Evolutionary conservation across 257 asterid species (phyloP).

Genomic region (Plantago ovata): DNA sequence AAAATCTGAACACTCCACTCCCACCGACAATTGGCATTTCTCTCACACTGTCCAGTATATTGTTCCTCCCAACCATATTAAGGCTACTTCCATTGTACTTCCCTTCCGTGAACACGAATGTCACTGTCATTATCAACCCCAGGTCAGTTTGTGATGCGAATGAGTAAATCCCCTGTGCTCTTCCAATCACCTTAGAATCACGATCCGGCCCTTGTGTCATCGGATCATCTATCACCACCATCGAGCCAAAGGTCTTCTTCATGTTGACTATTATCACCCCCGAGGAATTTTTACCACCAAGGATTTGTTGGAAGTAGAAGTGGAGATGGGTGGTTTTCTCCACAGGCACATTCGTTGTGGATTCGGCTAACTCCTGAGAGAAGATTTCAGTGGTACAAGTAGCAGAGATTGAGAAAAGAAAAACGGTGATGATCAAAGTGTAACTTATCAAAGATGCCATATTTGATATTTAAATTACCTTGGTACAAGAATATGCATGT

Average conservation of each 20-base stretch:
- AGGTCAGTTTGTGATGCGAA: conserved; percentile 22
- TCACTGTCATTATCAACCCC: conserved; percentile 37
- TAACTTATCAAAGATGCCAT: not conserved
- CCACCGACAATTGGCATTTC: conserved; percentile 68
- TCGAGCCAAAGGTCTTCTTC: conserved; percentile 31
- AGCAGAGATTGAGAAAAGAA: conserved; percentile 11
- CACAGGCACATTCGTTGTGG: not conserved
- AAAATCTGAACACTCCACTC: conserved; percentile 49
- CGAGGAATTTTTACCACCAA: conserved; percentile 39
- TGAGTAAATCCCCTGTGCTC: too few species aligned
- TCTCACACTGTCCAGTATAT: conserved; percentile 31
- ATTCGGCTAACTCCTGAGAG: conserved; percentile 25
- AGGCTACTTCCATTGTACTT: conserved; percentile 49
- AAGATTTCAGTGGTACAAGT: conserved; percentile 17
- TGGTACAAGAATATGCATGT: too few species aligned
- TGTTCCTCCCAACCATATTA: conserved; percentile 48
- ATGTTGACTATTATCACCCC: conserved; percentile 30
- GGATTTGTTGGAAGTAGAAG: too few species aligned
- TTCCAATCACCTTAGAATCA: too few species aligned
- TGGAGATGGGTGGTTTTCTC: conserved; percentile 42
- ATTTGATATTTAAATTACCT: too few species aligned
- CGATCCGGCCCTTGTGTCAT: conserved; percentile 40
- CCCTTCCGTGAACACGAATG: conserved; percentile 34
- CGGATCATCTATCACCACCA: conserved; percentile 42
- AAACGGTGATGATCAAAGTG: conserved; percentile 19